phyloP scores from a whole-genome alignment of 1,139 yeast species.

The Saccharomycopsis crataegensis region DNA sequence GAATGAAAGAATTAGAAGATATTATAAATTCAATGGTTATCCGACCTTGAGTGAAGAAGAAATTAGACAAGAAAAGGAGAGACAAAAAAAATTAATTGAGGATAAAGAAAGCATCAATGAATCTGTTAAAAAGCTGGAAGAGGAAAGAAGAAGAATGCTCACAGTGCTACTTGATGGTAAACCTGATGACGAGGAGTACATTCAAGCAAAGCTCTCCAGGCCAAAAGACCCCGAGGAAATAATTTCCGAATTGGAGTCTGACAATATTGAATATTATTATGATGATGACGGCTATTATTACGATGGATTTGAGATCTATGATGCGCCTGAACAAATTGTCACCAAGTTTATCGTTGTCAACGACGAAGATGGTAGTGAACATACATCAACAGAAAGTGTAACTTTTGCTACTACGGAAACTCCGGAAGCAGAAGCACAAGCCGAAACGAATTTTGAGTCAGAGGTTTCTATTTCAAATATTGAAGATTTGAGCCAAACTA shows the following conservation, averaged over 20 bases:
- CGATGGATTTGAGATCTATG: constrained; percentile 9
- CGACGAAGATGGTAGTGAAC: not conserved
- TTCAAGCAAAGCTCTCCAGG: constrained; percentile 7
- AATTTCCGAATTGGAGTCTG: constrained; percentile 13
- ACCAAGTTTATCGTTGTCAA: not conserved
- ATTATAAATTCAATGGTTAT: constrained; percentile 9
- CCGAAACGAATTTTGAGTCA: not conserved
- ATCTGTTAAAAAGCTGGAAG: not conserved
- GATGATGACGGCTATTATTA: constrained; percentile 12
- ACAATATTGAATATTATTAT: constrained; percentile 10
- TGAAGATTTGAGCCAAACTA: not conserved
- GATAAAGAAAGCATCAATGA: not conserved
- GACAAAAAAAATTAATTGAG: not conserved
- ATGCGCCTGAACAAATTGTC: not conserved
- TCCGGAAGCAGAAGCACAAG: not conserved
- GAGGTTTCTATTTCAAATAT: too few relatives aligned
- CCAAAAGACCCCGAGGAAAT: constrained; percentile 12
- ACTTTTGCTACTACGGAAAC: not conserved
- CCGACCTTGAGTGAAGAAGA: constrained; percentile 5
- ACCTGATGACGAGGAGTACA: constrained; percentile 10
- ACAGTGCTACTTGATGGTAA: constrained; percentile 4
- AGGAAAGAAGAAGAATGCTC: not conserved
- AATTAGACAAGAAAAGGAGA: not conserved
- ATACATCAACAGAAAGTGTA: not conserved
- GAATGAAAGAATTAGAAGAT: constrained; percentile 17